Conservation (phyloP, 352 stramenopile species). For the Globisporangium iwayamae region DNA sequence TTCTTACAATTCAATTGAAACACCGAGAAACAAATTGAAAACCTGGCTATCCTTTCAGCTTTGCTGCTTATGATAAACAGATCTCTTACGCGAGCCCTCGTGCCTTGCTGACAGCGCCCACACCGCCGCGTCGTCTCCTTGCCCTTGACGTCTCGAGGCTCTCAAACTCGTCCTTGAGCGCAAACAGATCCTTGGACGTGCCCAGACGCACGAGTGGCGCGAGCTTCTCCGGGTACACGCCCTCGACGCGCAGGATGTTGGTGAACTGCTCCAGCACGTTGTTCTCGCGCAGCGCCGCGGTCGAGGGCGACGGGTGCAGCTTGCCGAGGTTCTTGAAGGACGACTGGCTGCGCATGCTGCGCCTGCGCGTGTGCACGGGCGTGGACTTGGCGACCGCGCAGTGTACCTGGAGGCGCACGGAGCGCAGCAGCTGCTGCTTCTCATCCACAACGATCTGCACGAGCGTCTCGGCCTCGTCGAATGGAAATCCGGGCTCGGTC, state of each 20-base stretch:
- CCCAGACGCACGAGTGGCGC: constrained; percentile 53
- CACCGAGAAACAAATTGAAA: background rate
- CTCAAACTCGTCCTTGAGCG: constrained; percentile 23
- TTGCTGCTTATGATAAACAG: background rate
- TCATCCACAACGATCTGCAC: constrained; percentile 80
- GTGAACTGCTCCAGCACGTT: constrained; percentile 65
- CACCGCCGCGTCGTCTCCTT: constrained; percentile 14
- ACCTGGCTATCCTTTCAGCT: background rate
- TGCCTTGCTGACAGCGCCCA: constrained; percentile 13
- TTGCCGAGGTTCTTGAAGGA: constrained; percentile 27
- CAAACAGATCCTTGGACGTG: constrained; percentile 48
- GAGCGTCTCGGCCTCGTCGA: constrained; percentile 70
- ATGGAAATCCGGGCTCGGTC: constrained; percentile 84
- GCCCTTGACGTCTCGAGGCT: constrained; percentile 17
- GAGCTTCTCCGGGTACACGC: constrained; percentile 56
- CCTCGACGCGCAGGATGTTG: constrained; percentile 41
- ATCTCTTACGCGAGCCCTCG: constrained; percentile 13
- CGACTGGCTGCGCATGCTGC: constrained; percentile 24
- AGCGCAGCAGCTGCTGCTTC: constrained; percentile 51
- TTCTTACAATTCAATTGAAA: background rate
- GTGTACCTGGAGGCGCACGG: constrained; percentile 60
- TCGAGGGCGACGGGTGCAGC: constrained; percentile 43
- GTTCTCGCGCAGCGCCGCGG: constrained; percentile 45
- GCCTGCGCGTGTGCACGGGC: constrained; percentile 30
- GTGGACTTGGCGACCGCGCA: constrained; percentile 51